These are phyloP conservation scores for Penicillium sp. DNA, from an alignment of 2,329 filamentous ascomycete genomes.

Conservation along the genomic window DNA sequence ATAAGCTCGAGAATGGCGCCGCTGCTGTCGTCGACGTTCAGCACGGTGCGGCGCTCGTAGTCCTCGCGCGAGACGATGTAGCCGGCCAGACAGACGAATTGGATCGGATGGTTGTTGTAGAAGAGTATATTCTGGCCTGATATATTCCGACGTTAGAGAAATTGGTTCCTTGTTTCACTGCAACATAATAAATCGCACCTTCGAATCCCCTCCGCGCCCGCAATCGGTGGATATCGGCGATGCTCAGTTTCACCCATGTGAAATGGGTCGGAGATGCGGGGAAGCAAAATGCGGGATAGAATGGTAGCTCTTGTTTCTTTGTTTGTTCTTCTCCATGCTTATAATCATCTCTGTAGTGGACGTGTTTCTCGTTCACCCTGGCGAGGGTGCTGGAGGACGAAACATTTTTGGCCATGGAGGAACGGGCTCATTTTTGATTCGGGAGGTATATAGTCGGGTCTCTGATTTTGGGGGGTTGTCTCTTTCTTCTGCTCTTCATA, in stretches of 20 bases:
- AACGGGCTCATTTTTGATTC: constrained; percentile 5
- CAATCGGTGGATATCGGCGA: constrained; percentile 53
- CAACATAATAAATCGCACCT: constrained; percentile 36
- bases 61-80: constrained; percentile 62
- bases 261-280: constrained; percentile 58
- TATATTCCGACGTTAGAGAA: background rate
- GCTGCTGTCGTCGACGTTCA: constrained; percentile 60
- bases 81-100: constrained; percentile 69
- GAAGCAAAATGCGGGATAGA: constrained; percentile 60
- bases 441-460: background rate
- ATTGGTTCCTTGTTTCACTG: background rate
- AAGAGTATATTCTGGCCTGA: constrained; percentile 59
- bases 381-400: constrained; percentile 6
- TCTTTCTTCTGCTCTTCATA: background rate
- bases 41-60: constrained; percentile 48
- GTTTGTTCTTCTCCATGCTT: constrained; percentile 9
- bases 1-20: constrained; percentile 56
- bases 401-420: constrained; percentile 15
- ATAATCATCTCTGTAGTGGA: background rate
- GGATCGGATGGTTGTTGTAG: constrained; percentile 69
- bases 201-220: constrained; percentile 47
- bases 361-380: background rate
- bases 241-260: constrained; percentile 60
- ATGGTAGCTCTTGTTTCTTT: constrained; percentile 17
- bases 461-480: background rate